Base-by-base conservation (phyloP, 202 grass and related monocot species). In the Carex arenaria region DNA sequence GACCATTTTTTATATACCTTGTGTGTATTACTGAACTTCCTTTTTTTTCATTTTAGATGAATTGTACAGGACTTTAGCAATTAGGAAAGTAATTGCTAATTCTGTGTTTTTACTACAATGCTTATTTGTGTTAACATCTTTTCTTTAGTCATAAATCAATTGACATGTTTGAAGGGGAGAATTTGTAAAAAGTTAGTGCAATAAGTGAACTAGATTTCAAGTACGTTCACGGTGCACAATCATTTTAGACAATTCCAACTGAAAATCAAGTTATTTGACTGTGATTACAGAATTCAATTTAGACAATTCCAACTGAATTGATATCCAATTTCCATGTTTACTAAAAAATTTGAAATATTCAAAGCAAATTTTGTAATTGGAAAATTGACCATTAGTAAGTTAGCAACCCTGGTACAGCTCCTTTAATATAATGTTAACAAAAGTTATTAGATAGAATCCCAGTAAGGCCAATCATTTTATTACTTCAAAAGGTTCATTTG, bases 201-300 rank as follows among this genome's bases (percentile, higher is more conserved):
- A 71, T 7, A 71, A 71, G 12, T 23, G 68, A 72, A 47, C 10
- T 72, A 72, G 18, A 72, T 8, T 70, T 45, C 17, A 43, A 43
- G 18, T 45, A 11, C 45, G 18, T 45, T 70, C 11, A 31, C 38
- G 1, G 7, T 42, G 7, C 28, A 31, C 23, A 34, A 0, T 70
- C 64, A 70, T 36, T 54, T 69, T 20, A 55, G 42, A 30, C 30
- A 82, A 67, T 53, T 52, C 32, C 43, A 82, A n/a, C 28, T 70
- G 1, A n/a, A 77, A 36, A 53, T 77, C 52, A 36, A 77, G 13
- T 78, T 78, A 60, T 11, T 59, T 60, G 31, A 60, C 8, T 12
- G 15, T 17, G 30, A 75, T 60, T 78, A 81, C 12, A n/a, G 61
- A 70, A 40, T 70, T 70, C 64, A 70, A 55, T 54, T 69, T 20